phyloP scores from a whole-genome alignment of 2,329 filamentous ascomycete species.

The Aschersonia sp. region DNA sequence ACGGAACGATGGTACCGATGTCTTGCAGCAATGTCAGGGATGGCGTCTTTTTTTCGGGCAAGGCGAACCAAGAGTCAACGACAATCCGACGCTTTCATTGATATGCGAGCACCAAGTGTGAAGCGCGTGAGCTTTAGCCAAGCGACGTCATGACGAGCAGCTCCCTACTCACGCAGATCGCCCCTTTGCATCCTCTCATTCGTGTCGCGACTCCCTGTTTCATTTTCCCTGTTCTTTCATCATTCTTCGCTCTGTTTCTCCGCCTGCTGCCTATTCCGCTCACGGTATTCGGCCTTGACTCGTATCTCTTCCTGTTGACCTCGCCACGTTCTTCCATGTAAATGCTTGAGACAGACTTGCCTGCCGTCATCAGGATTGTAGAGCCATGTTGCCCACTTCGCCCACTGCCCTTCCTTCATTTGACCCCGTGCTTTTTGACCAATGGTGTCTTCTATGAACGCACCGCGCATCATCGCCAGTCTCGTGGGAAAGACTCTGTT shows the following conservation, averaged over 20 bases:
- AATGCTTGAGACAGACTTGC: slow-evolving; percentile 30
- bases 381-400: slow-evolving; percentile 40
- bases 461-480: slow-evolving; percentile 33
- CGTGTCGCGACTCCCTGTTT: no score
- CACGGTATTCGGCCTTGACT: neutral
- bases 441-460: slow-evolving; percentile 42
- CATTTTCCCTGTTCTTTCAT: neutral
- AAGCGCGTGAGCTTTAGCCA: no score
- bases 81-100: no score
- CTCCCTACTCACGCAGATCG: no score
- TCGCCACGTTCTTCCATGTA: slow-evolving; percentile 35
- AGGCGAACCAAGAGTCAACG: no score
- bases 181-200: no score
- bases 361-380: slow-evolving; percentile 35
- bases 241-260: neutral
- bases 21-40: no score
- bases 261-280: neutral
- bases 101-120: no score
- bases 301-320: slow-evolving; percentile 14
- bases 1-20: no score
- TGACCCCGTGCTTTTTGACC: slow-evolving; percentile 38
- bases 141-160: no score
- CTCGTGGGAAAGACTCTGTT: slow-evolving; percentile 32
- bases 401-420: slow-evolving; percentile 39
- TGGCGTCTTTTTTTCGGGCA: no score